Evolutionary conservation across 371 early-diverging fungal genomes (phyloP), one percentile per base, ranked within the genome.

Genomic region (Haplosporangium sp.): DNA sequence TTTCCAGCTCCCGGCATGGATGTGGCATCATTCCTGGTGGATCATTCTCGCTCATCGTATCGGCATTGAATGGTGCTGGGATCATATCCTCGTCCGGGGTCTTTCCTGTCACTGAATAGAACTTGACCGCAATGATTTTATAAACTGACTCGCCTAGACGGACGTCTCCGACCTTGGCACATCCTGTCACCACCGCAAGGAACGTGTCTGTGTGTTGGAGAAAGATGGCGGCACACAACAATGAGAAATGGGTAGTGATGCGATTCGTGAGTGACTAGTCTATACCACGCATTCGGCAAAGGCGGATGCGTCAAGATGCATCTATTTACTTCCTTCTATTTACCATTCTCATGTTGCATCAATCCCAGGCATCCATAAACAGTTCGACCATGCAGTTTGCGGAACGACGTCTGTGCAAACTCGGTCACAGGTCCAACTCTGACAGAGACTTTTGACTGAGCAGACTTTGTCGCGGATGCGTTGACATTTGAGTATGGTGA

Each of bases 341-440:
- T 82, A 90, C 92, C 93, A 64, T 86, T 85, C 48, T 82, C 86
- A 29, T 90, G 84, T 12, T 87, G 81, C 51, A 93, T 86, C 18
- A 92, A 62, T 7, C 94, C 94, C 2, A 93, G 74, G 52, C 91
- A 91, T 11, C 94, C 94, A 81, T 85, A 90, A 10, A 93, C 89
- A 14, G 92, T 90, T 37, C 88, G 82, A 18, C 75, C 76, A 48
- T 86, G 83, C 6, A 87, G 67, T 46, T 86, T 86, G 42, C 82
- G 81, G 82, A 84, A 89, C 55, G 74, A 64, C 2, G 81, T 63
- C 46, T 84, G 79, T 42, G 88, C 85, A 55, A 90, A 86, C 37
- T 84, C 85, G 7, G 82, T 58, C 9, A 85, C 80, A 10, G 82
- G 81, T 47, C 82, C 67, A 10, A 90, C 81, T 47, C 82, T 82